A percentile compares a stretch with the other conserved stretches of the same genome.
Conservation (phyloP, 768 basidiomycete genomes). For the Lentinula sp. region DNA sequence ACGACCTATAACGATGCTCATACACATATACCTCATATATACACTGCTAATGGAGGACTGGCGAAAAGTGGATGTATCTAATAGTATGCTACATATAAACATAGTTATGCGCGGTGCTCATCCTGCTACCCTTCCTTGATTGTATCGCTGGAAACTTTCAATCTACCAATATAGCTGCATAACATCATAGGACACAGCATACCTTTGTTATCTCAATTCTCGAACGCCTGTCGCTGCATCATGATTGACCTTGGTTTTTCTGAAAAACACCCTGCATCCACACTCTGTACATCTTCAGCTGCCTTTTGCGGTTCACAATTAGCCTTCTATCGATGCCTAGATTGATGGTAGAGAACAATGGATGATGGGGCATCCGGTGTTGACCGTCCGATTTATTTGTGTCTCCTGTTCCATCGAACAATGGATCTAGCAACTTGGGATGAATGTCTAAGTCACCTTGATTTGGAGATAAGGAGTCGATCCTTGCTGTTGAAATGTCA, state of each 20-base stretch:
- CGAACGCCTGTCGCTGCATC: too few species aligned
- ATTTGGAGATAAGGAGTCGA: not conserved
- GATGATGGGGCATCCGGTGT: conserved; percentile 36
- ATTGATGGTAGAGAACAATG: conserved; percentile 75
- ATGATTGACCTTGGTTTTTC: conserved; percentile 22
- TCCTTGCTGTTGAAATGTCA: not conserved
- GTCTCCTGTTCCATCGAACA: too few species aligned
- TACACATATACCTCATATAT: too few species aligned
- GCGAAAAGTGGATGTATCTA: too few species aligned
- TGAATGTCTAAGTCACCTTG: conserved; percentile 16
- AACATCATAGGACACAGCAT: too few species aligned
- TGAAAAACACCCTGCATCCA: conserved; percentile 90
- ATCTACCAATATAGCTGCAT: too few species aligned
- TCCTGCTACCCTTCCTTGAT: too few species aligned
- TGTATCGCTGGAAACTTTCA: too few species aligned
- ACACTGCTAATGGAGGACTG: too few species aligned
- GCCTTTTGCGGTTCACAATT: conserved; percentile 88
- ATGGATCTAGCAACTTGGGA: conserved; percentile 10
- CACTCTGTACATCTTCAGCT: conserved; percentile 95
- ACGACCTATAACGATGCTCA: not conserved
- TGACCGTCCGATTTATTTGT: conserved; percentile 5
- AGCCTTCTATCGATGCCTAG: conserved; percentile 87
- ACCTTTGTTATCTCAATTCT: too few species aligned
- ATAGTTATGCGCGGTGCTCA: too few species aligned
- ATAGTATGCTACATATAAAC: too few species aligned